Conservation (phyloP, 306 rosid species). For the Medicago truncatula region DNA sequence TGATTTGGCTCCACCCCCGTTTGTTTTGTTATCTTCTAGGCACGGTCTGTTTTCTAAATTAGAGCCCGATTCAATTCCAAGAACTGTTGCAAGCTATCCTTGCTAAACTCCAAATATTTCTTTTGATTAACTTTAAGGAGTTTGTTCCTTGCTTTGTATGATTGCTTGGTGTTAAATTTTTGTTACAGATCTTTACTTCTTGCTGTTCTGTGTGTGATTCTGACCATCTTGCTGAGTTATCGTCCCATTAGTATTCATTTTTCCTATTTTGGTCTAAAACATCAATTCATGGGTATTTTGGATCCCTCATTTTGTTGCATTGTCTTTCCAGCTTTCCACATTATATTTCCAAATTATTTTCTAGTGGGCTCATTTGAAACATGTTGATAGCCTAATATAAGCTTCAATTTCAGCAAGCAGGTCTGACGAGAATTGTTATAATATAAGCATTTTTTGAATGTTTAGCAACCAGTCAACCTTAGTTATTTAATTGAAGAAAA, state of each 20-base stretch:
- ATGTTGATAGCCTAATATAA: background rate
- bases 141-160: background rate
- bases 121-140: background rate
- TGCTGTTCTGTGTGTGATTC: background rate
- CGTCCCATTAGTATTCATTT: background rate
- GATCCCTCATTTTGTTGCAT: background rate
- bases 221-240: background rate
- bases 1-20: background rate
- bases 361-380: background rate
- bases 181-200: constrained; percentile 1
- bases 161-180: background rate
- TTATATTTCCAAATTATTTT: background rate
- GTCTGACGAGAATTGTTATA: background rate
- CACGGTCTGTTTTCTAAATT: background rate
- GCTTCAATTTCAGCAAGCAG: background rate
- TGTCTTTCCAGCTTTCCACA: constrained; percentile 2
- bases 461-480: no score
- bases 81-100: background rate
- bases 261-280: background rate
- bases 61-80: background rate
- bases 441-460: background rate
- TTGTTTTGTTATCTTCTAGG: background rate
- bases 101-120: background rate
- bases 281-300: background rate
- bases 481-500: no score